Conservation (phyloP, 2,329 filamentous ascomycete genomes). For the Chaetomiaceae sp. region DNA sequence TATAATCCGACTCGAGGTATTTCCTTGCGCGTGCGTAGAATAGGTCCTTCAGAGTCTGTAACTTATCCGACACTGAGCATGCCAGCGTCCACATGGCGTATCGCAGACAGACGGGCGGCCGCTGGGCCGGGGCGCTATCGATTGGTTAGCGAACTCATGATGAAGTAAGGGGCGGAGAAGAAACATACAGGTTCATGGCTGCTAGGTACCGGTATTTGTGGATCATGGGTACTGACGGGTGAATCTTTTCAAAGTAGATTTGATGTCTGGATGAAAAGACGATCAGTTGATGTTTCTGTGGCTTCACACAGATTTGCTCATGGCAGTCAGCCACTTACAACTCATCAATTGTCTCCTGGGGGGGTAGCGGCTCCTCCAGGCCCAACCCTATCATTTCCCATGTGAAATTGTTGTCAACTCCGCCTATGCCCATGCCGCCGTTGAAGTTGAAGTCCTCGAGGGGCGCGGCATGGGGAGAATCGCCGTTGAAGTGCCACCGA, state of each 20-base stretch:
- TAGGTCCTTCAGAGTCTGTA: slow-evolving; percentile 70
- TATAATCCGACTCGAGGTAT: slow-evolving; percentile 83
- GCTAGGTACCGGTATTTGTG: slow-evolving; percentile 84
- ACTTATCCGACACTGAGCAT: slow-evolving; percentile 81
- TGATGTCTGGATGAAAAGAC: slow-evolving; percentile 53
- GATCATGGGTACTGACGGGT: slow-evolving; percentile 81
- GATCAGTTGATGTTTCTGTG: slow-evolving; percentile 4
- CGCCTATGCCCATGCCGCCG: slow-evolving; percentile 44
- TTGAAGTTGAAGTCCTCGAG: slow-evolving; percentile 59
- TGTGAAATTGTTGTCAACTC: slow-evolving; percentile 56
- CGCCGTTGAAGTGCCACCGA: slow-evolving; percentile 51
- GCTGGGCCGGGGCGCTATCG: slow-evolving; percentile 66
- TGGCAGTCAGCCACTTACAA: slow-evolving; percentile 64
- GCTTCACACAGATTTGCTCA: slow-evolving; percentile 76
- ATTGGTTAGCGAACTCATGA: not conserved
- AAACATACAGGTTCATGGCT: slow-evolving; percentile 71
- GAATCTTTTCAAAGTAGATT: slow-evolving; percentile 86
- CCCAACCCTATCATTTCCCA: slow-evolving; percentile 72
- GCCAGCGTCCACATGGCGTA: slow-evolving; percentile 97
- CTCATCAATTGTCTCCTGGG: slow-evolving; percentile 69
- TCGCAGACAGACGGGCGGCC: slow-evolving; percentile 80
- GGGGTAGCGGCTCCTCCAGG: slow-evolving; percentile 55
- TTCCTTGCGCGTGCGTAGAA: slow-evolving; percentile 89
- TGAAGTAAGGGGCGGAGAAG: not conserved
- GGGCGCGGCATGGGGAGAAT: slow-evolving; percentile 43